Conservation (phyloP, 306 rosid species). For the Geum urbanum region DNA sequence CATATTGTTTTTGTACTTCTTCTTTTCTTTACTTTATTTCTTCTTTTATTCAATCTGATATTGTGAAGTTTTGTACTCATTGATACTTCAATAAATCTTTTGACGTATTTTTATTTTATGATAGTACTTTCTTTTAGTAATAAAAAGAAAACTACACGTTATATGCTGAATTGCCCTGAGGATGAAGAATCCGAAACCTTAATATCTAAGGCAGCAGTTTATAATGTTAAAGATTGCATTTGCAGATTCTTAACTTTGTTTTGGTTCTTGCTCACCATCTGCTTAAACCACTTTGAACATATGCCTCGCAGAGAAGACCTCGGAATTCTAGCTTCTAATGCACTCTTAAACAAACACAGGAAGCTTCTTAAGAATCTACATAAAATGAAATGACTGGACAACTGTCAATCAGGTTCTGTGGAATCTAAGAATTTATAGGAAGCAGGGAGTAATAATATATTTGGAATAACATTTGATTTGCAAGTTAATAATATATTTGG, state of each 20-base stretch:
- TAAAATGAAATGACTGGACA: neutral
- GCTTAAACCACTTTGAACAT: constrained; percentile 16
- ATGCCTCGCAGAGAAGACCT: constrained; percentile 1
- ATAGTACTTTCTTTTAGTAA: neutral
- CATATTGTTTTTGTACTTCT: neutral
- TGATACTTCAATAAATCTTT: constrained; percentile 5
- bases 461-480: neutral
- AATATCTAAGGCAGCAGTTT: neutral
- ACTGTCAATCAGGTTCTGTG: neutral
- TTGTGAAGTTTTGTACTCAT: constrained; percentile 4
- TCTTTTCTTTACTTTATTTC: neutral
- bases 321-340: neutral
- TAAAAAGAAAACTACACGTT: neutral
- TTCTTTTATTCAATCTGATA: neutral
- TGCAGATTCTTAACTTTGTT: neutral
- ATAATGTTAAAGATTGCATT: neutral
- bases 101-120: neutral
- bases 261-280: neutral
- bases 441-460: neutral
- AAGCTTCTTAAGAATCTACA: constrained; percentile 3
- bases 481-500: neutral
- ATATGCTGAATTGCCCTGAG: too few relatives aligned
- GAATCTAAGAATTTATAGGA: constrained; percentile 6
- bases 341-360: neutral
- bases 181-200: neutral